Percentiles rank a stretch among this genome's conserved stretches.
phyloP scores from a whole-genome alignment of 2,329 filamentous ascomycete species.

The Fusarium pseudoanthophilum region DNA sequence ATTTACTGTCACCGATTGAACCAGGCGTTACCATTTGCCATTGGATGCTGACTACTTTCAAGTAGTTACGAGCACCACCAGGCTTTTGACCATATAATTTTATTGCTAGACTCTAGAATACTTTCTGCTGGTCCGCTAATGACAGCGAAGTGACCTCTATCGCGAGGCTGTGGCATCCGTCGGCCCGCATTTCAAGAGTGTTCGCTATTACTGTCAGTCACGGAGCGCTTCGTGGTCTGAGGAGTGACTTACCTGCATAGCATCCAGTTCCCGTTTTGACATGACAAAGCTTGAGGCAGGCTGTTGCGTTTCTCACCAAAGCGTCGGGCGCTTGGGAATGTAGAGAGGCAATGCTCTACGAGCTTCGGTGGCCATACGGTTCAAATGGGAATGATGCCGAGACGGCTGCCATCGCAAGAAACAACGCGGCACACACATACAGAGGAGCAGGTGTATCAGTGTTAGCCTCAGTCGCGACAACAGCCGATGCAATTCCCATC shows the following conservation, averaged over 20 bases:
- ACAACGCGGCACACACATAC: conserved; percentile 75
- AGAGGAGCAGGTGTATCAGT: conserved; percentile 71
- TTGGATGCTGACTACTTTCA: rapidly evolving
- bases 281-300: rapidly evolving
- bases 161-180: rapidly evolving
- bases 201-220: neutral
- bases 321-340: rapidly evolving
- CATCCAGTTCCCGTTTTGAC: neutral
- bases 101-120: rapidly evolving
- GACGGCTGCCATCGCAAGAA: conserved; percentile 65
- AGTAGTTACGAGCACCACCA: too few relatives aligned
- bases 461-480: conserved; percentile 71
- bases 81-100: rapidly evolving
- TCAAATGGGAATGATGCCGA: conserved; percentile 20
- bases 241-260: neutral
- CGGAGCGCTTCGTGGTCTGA: rapidly evolving
- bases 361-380: conserved; percentile 13
- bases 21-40: rapidly evolving
- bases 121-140: rapidly evolving
- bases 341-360: neutral
- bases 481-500: conserved; percentile 78
- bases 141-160: rapidly evolving
- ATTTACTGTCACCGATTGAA: rapidly evolving
- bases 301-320: rapidly evolving
- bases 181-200: too few relatives aligned